Conservation (phyloP, 176 grass and related monocot genomes). For the Rhynchospora pubera region DNA sequence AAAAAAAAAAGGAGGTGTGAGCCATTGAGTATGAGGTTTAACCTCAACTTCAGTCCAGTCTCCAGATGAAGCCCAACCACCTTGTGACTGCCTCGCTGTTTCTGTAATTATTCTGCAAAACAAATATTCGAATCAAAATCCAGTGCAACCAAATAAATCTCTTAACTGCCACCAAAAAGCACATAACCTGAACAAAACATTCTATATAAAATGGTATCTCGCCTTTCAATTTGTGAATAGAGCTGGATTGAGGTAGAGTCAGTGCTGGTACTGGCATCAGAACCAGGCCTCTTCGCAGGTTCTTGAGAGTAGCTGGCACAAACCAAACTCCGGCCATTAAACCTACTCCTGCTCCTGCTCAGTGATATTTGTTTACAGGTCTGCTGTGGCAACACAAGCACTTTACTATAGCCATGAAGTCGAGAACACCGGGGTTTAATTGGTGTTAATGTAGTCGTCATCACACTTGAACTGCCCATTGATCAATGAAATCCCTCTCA, state of each 20-base stretch:
- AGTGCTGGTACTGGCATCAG: conserved; percentile 12
- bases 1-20: neutral
- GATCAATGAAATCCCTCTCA: neutral
- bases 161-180: neutral
- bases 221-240: conserved; percentile 96
- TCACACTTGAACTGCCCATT: conserved; percentile 2
- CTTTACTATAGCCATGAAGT: neutral
- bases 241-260: conserved; percentile 59
- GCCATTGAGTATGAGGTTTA: conserved; percentile 8
- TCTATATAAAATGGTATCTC: neutral
- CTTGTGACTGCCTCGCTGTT: conserved; percentile 60
- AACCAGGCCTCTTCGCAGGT: conserved; percentile 9
- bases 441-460: neutral
- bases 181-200: neutral
- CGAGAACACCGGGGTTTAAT: neutral
- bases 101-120: conserved; percentile 85
- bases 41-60: conserved; percentile 96
- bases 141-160: neutral
- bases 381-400: neutral
- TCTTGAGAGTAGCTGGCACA: conserved; percentile 26
- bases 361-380: neutral
- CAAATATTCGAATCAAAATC: neutral
- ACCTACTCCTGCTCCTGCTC: conserved; percentile 1
- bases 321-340: conserved; percentile 4
- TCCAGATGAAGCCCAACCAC: conserved; percentile 49